These are phyloP conservation scores for Strombidium stylifer DNA, from an alignment of 73 alveolate genomes.

Conservation along the genomic window DNA sequence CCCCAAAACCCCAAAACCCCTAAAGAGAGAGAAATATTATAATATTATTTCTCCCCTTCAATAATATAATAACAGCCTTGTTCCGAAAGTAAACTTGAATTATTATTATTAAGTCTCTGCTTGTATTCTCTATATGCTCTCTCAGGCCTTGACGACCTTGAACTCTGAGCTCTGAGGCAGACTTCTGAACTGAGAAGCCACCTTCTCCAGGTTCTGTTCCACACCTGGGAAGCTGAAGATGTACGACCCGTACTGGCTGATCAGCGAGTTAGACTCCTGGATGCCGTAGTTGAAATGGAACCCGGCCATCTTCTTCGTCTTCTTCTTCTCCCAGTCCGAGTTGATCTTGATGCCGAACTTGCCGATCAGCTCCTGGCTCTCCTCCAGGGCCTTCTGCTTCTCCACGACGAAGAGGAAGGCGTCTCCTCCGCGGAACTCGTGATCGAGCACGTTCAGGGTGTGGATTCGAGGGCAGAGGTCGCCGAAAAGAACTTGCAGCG, in stretches of 20 bases:
- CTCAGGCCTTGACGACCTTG: no score
- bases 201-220: no score
- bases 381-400: slow-evolving; percentile 18
- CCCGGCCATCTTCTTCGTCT: slow-evolving; percentile 4
- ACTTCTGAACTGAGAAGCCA: no score
- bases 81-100: no score
- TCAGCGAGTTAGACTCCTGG: slow-evolving; percentile 2
- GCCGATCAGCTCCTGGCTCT: slow-evolving; percentile 16
- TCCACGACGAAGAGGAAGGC: slow-evolving; percentile 9
- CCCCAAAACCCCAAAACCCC: no score
- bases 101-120: no score
- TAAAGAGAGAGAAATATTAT: no score
- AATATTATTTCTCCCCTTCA: no score
- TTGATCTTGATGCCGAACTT: slow-evolving; percentile 17
- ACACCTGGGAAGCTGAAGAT: slow-evolving; percentile 30
- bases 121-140: no score
- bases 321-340: slow-evolving; percentile 22
- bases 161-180: no score
- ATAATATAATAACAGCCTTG: no score
- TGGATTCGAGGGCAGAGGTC: slow-evolving; percentile 10
- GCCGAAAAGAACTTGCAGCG: not conserved
- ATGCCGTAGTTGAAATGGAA: not conserved
- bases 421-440: not conserved
- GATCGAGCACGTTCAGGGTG: not conserved
- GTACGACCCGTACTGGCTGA: slow-evolving; percentile 26